phyloP scores from a whole-genome alignment of 2,329 filamentous ascomycete species.

The Lecanicillium sp. region DNA sequence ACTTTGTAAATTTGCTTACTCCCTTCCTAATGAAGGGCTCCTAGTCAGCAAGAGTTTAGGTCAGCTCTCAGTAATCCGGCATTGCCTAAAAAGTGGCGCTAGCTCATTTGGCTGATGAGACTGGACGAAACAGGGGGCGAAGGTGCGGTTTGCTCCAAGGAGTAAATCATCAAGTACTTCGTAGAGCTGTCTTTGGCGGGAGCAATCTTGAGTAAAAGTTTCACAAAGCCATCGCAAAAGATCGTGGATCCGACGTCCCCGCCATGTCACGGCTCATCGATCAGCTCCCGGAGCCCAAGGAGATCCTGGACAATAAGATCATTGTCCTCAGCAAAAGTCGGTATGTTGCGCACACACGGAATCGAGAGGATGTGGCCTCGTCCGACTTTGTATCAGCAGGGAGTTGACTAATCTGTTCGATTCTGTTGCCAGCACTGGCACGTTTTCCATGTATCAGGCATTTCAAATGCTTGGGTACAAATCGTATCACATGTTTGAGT shows the following conservation, averaged over 20 bases:
- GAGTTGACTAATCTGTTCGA: not conserved
- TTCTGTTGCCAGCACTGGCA: conserved; percentile 24
- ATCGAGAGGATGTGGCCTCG: not conserved
- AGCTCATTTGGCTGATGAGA: no score
- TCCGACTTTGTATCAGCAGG: no score
- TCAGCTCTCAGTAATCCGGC: no score
- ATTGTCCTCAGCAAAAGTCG: conserved; percentile 29
- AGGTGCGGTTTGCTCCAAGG: no score
- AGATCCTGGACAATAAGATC: conserved; percentile 23
- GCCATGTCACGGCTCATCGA: conserved; percentile 28
- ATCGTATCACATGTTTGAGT: conserved; percentile 27
- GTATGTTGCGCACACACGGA: conserved; percentile 12
- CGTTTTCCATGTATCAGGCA: conserved; percentile 24
- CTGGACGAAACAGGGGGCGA: no score
- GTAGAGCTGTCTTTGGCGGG: no score
- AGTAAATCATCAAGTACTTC: no score
- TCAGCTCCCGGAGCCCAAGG: conserved; percentile 20
- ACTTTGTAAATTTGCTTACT: no score
- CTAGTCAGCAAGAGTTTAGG: no score
- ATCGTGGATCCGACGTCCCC: not conserved
- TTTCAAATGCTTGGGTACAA: conserved; percentile 25
- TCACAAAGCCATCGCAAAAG: not conserved
- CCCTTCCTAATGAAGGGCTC: no score
- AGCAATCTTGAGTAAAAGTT: no score
- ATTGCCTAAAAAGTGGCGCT: no score